A percentile compares a stretch with the other conserved stretches of the same genome.
These are phyloP conservation scores for Penicillium sp. DNA, from an alignment of 2,329 filamentous ascomycete genomes.

Conservation along the genomic window DNA sequence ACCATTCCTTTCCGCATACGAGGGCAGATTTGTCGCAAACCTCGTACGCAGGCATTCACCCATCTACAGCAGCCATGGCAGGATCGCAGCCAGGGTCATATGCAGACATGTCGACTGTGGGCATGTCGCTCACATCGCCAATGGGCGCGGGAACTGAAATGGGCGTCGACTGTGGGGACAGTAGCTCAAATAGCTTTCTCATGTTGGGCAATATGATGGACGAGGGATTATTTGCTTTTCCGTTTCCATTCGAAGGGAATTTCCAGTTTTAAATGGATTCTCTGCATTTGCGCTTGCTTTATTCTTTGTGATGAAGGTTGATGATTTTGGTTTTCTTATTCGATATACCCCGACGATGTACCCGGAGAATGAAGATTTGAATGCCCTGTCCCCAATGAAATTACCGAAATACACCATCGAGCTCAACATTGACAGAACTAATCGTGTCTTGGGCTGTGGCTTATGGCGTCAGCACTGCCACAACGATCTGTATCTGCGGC, in stretches of 20 bases:
- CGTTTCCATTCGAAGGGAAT: constrained; percentile 23
- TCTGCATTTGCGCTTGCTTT: background rate
- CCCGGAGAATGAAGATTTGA: too few species aligned
- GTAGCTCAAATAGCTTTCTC: constrained; percentile 31
- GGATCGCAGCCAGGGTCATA: constrained; percentile 8
- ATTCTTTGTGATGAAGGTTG: too few species aligned
- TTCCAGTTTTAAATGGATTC: constrained; percentile 22
- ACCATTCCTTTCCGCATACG: constrained; percentile 8
- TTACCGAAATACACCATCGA: too few species aligned
- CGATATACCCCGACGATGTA: background rate
- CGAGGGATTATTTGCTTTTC: constrained; percentile 33
- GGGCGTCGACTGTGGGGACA: constrained; percentile 25
- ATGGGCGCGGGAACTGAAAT: constrained; percentile 28
- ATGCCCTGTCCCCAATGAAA: too few species aligned
- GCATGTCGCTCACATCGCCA: constrained; percentile 17
- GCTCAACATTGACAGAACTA: too few species aligned
- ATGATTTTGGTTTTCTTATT: too few species aligned
- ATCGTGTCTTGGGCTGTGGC: too few species aligned
- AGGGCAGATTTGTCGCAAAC: constrained; percentile 10
- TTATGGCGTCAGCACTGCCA: too few species aligned
- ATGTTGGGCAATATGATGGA: constrained; percentile 34
- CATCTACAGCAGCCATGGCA: background rate
- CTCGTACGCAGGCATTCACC: constrained; percentile 5
- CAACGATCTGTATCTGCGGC: too few species aligned
- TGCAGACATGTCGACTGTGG: constrained; percentile 17